Evolutionary conservation across 2,329 filamentous ascomycete species (phyloP).

Genomic region (Macrophomina phaseolina): DNA sequence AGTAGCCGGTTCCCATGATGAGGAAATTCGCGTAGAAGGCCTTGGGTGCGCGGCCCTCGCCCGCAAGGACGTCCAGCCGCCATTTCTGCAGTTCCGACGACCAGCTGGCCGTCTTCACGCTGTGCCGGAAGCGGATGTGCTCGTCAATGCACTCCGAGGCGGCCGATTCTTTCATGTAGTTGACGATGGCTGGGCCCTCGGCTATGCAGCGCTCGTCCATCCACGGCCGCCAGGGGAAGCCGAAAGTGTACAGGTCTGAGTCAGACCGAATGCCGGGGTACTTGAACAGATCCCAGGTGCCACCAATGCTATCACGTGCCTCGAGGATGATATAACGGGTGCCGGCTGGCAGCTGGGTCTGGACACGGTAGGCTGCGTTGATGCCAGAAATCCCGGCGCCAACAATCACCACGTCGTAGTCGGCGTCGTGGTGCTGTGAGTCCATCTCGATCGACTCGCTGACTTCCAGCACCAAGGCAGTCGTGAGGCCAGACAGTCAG

Average conservation of each 20-base stretch:
- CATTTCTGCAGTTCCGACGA: slow-evolving; percentile 52
- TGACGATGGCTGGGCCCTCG: slow-evolving; percentile 49
- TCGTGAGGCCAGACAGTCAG: not conserved
- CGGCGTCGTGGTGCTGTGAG: not conserved
- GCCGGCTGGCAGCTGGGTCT: slow-evolving; percentile 59
- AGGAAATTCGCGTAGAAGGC: slow-evolving; percentile 53
- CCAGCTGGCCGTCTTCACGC: slow-evolving; percentile 44
- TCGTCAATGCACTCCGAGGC: slow-evolving; percentile 52
- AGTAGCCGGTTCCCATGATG: slow-evolving; percentile 72
- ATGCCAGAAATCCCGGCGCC: slow-evolving; percentile 79
- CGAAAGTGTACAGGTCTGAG: slow-evolving; percentile 57
- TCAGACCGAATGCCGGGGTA: slow-evolving; percentile 71
- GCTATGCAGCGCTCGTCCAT: slow-evolving; percentile 54
- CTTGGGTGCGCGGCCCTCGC: slow-evolving; percentile 31
- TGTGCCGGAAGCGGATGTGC: slow-evolving; percentile 53
- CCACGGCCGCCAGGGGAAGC: slow-evolving; percentile 75
- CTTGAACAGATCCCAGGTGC: slow-evolving; percentile 79
- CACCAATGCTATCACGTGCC: slow-evolving; percentile 68
- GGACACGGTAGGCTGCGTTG: slow-evolving; percentile 73
- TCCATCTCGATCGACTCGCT: not conserved
- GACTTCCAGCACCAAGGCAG: not conserved
- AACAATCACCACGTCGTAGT: slow-evolving; percentile 63
- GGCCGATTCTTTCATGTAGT: slow-evolving; percentile 53
- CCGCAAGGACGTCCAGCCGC: slow-evolving; percentile 49
- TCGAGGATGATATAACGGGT: slow-evolving; percentile 73